A percentile compares a stretch with the other conserved stretches of the same genome.
phyloP scores from a whole-genome alignment of 495 filamentous ascomycete genomes.

The Hypoxylon lienhwacheense region DNA sequence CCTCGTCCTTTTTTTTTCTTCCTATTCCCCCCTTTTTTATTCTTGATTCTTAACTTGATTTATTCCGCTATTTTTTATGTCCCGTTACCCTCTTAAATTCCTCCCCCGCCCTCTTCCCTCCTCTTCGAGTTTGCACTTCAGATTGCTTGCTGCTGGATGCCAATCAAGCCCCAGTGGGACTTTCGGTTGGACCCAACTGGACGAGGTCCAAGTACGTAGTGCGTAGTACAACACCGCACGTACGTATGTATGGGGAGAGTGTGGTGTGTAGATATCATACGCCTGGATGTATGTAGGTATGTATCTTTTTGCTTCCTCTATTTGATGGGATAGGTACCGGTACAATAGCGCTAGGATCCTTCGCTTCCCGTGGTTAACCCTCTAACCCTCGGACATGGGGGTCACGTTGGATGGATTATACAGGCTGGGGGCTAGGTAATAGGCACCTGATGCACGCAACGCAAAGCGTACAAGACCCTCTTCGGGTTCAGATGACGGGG shows the following conservation, averaged over 20 bases:
- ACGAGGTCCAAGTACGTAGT: slow-evolving; percentile 24
- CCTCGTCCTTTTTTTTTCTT: neutral
- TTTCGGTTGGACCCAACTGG: slow-evolving; percentile 28
- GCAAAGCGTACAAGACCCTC: slow-evolving; percentile 37
- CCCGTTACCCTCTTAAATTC: neutral
- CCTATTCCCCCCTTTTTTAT: neutral
- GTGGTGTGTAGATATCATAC: slow-evolving; percentile 22
- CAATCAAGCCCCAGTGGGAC: slow-evolving; percentile 27
- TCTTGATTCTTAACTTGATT: too few relatives aligned
- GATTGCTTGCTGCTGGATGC: slow-evolving; percentile 29
- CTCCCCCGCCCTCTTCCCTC: neutral
- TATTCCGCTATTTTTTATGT: neutral
- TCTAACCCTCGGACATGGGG: slow-evolving; percentile 32
- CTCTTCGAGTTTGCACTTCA: slow-evolving; percentile 30
- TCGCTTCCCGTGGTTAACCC: slow-evolving; percentile 21
- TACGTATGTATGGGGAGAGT: slow-evolving; percentile 22
- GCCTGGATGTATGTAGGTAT: slow-evolving; percentile 24
- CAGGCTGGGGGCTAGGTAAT: slow-evolving; percentile 36
- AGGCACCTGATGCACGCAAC: slow-evolving; percentile 42
- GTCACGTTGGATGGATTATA: slow-evolving; percentile 38
- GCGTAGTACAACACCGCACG: slow-evolving; percentile 27
- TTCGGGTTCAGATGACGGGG: slow-evolving; percentile 38
- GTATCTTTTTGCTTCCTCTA: slow-evolving; percentile 27
- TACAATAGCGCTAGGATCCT: slow-evolving; percentile 25
- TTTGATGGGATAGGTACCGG: slow-evolving; percentile 35